phyloP scores from a whole-genome alignment of 2,329 filamentous ascomycete genomes.

The Cytospora leucostoma region DNA sequence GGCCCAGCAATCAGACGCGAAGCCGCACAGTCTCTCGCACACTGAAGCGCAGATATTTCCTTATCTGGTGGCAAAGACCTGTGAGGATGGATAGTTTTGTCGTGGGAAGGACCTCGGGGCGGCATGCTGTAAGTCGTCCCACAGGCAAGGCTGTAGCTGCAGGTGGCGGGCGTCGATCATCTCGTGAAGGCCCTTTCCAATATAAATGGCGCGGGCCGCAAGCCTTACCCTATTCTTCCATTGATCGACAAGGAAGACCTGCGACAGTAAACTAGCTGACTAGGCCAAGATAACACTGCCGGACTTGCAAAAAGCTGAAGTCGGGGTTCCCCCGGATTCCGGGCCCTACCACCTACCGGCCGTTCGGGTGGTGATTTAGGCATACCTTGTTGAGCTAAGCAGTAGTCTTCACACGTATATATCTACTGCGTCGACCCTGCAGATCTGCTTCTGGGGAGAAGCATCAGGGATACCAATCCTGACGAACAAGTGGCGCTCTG shows the following conservation, averaged over 20 bases:
- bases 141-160: constrained; percentile 16
- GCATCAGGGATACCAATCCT: too few species aligned
- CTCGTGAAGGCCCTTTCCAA: constrained; percentile 13
- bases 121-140: neutral
- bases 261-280: neutral
- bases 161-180: constrained; percentile 14
- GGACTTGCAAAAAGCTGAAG: neutral
- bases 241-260: neutral
- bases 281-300: neutral
- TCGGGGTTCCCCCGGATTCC: neutral
- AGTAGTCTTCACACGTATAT: too few species aligned
- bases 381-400: too few species aligned
- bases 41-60: neutral
- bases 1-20: neutral
- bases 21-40: neutral
- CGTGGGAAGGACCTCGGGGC: neutral
- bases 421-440: too few species aligned
- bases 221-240: constrained; percentile 6
- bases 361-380: neutral
- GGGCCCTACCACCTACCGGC: neutral
- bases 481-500: too few species aligned
- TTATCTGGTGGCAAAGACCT: neutral
- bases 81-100: constrained; percentile 5
- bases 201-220: constrained; percentile 4
- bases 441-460: too few species aligned